Conservation (phyloP, 768 basidiomycete genomes). For the Suillus subluteus region DNA sequence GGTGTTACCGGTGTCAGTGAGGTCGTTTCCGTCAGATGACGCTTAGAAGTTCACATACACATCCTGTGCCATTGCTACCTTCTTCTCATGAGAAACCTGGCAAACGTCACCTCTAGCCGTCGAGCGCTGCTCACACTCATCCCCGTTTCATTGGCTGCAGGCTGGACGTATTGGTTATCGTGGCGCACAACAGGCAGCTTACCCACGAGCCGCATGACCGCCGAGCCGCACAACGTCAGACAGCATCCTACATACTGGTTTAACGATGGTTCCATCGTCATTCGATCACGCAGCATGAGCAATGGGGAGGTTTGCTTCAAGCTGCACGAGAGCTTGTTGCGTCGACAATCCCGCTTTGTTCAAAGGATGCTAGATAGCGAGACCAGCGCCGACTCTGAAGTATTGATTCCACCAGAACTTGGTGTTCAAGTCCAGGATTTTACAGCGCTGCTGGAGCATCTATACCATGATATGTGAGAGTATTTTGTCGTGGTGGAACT, state of each 20-base stretch:
- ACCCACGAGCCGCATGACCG: not conserved
- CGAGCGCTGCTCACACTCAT: constrained; percentile 15
- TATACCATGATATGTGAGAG: constrained; percentile 73
- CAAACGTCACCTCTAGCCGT: constrained; percentile 12
- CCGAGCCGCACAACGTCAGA: constrained; percentile 7
- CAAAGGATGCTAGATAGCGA: constrained; percentile 12
- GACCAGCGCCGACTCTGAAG: constrained; percentile 13
- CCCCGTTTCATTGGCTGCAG: constrained; percentile 14
- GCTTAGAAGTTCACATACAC: not conserved
- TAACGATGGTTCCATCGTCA: constrained; percentile 62
- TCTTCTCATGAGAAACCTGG: constrained; percentile 1
- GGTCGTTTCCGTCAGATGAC: not conserved
- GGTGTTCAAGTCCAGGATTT: constrained; percentile 51
- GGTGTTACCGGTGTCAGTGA: not conserved
- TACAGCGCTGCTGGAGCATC: constrained; percentile 57
- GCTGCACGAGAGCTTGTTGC: constrained; percentile 56
- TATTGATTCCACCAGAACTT: constrained; percentile 40
- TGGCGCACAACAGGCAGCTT: not conserved
- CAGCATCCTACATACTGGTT: constrained; percentile 65
- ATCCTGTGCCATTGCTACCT: not conserved
- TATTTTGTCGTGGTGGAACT: not conserved
- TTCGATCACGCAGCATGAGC: constrained; percentile 42
- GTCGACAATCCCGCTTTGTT: constrained; percentile 49
- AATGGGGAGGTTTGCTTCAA: constrained; percentile 46
- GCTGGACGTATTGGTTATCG: constrained; percentile 16